Conservation (phyloP, 75 land plant genomes). For the Azolla pinnata region DNA sequence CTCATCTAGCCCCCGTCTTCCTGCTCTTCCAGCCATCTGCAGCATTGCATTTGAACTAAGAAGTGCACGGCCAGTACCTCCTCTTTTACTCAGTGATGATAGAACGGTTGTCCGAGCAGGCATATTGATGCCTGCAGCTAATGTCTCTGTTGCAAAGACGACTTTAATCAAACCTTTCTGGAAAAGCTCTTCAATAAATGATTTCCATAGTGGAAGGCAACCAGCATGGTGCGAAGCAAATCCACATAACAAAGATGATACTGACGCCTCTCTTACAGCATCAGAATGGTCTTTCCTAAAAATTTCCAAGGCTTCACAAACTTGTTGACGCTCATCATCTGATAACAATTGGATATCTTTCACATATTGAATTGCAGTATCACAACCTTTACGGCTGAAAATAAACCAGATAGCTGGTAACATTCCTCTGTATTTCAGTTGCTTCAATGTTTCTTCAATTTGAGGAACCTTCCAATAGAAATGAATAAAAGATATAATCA, state of each 20-base stretch:
- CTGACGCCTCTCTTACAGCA: slow-evolving; percentile 72
- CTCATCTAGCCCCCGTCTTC: slow-evolving; percentile 88
- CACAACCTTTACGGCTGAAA: slow-evolving; percentile 95
- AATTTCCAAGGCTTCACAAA: slow-evolving; percentile 48
- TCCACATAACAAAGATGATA: slow-evolving; percentile 61
- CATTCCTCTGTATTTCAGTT: slow-evolving; percentile 69
- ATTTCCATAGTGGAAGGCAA: slow-evolving; percentile 94
- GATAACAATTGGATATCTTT: slow-evolving; percentile 51
- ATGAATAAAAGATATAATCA: too few species aligned
- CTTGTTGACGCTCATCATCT: slow-evolving; percentile 55
- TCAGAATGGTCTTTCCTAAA: slow-evolving; percentile 74
- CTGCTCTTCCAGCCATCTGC: slow-evolving; percentile 98
- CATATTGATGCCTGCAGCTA: slow-evolving; percentile 99
- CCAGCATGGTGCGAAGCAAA: slow-evolving; percentile 98
- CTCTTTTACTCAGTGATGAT: slow-evolving; percentile 79
- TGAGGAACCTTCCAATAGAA: slow-evolving; percentile 71
- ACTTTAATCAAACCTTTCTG: slow-evolving; percentile 85
- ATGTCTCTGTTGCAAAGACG: slow-evolving; percentile 97
- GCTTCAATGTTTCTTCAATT: slow-evolving; percentile 64
- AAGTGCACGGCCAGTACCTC: slow-evolving; percentile 44
- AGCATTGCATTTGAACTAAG: slow-evolving; percentile 81
- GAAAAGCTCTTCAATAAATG: slow-evolving; percentile 89
- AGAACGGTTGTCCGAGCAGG: slow-evolving; percentile 94
- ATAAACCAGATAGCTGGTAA: slow-evolving; percentile 98
- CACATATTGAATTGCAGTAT: slow-evolving; percentile 82